These are phyloP conservation scores for Crepidotus variabilis DNA, from an alignment of 768 basidiomycete genomes.

Conservation along the genomic window DNA sequence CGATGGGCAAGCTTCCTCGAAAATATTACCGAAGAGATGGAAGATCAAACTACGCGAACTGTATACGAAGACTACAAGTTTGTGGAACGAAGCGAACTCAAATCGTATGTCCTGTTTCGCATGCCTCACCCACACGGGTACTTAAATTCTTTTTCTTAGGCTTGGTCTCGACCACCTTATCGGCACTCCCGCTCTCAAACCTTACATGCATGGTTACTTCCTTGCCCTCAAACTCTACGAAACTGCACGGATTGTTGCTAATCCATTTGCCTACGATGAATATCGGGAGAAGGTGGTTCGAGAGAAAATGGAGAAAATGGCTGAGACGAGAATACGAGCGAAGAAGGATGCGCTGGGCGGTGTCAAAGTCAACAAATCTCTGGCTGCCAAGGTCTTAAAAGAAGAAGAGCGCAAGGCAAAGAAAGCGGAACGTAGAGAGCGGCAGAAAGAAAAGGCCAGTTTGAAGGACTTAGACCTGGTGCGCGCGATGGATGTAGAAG, in stretches of 20 bases:
- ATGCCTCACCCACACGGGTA: constrained; percentile 1
- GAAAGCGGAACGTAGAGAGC: constrained; percentile 52
- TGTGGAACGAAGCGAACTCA: constrained; percentile 81
- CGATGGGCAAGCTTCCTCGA: constrained; percentile 98
- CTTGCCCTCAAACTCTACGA: constrained; percentile 94
- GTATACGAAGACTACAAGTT: constrained; percentile 99
- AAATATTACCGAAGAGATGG: constrained; percentile 98
- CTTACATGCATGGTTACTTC: constrained; percentile 99
- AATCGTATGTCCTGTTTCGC: constrained; percentile 53
- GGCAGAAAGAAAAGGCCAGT: constrained; percentile 33
- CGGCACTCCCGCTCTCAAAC: constrained; percentile 93
- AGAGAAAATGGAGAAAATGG: constrained; percentile 90
- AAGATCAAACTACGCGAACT: constrained; percentile 74
- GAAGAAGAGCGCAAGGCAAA: constrained; percentile 60
- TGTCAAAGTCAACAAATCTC: constrained; percentile 71
- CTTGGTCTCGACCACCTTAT: constrained; percentile 94
- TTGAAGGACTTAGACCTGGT: background rate
- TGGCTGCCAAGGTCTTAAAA: constrained; percentile 79
- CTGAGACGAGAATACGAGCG: constrained; percentile 87
- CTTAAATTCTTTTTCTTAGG: constrained; percentile 34
- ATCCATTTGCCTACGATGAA: constrained; percentile 94
- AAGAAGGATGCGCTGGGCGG: constrained; percentile 53
- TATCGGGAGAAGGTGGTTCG: constrained; percentile 85
- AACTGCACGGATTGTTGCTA: constrained; percentile 91
- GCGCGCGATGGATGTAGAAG: constrained; percentile 35